phyloP scores from a whole-genome alignment of 2,329 filamentous ascomycete species.

The Aspergillus intermedius region DNA sequence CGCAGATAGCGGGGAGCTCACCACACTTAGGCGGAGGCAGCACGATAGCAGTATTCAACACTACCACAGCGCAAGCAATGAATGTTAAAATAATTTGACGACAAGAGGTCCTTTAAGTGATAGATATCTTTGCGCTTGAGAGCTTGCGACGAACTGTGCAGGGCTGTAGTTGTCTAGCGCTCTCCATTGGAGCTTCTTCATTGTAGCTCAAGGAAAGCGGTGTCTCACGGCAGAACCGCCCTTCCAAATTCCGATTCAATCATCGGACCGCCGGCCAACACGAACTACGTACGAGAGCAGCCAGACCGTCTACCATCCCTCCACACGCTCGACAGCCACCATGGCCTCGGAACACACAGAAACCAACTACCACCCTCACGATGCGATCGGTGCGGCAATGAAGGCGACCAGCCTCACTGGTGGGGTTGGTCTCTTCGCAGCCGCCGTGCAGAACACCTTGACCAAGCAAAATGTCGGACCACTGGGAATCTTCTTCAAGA shows the following conservation, averaged over 20 bases:
- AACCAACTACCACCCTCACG: conserved; percentile 60
- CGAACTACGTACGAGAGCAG: conserved; percentile 18
- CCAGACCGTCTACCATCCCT: conserved; percentile 11
- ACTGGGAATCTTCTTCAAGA: conserved; percentile 71
- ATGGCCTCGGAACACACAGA: conserved; percentile 47
- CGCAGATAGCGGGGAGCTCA: conserved; percentile 22
- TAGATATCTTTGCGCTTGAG: not conserved
- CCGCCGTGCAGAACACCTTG: conserved; percentile 80
- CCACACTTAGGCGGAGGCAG: conserved; percentile 1
- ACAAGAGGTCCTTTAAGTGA: not conserved
- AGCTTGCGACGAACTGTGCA: not conserved
- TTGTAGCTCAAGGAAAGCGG: conserved; percentile 16
- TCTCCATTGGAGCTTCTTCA: conserved; percentile 14
- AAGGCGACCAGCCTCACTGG: conserved; percentile 61
- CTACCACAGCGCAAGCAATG: not conserved
- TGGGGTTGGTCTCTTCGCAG: conserved; percentile 62
- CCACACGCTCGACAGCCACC: conserved; percentile 23
- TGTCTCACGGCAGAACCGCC: conserved; percentile 19
- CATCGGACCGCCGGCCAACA: conserved; percentile 4
- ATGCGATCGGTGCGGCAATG: conserved; percentile 63
- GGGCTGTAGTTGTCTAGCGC: not conserved
- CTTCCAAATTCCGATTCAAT: conserved; percentile 21
- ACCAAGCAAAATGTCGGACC: conserved; percentile 74
- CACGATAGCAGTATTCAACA: conserved; percentile 11
- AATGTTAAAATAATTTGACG: not conserved